These are phyloP conservation scores for Chalciporus sp. DNA, from an alignment of 1,284 basidiomycete genomes.

Conservation along the genomic window DNA sequence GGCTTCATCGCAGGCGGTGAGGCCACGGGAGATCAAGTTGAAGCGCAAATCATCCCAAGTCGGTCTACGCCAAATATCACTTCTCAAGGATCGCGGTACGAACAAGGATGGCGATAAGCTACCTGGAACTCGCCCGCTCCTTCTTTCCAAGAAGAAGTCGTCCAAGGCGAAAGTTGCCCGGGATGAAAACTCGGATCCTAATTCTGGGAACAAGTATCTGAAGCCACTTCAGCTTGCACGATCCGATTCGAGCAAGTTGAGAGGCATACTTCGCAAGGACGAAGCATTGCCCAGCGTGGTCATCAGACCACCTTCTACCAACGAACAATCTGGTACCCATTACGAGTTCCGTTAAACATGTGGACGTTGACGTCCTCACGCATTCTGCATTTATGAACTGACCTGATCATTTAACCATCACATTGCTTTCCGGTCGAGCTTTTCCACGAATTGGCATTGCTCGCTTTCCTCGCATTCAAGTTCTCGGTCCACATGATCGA, in stretches of 20 bases:
- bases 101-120: conserved; percentile 34
- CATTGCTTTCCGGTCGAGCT: conserved; percentile 6
- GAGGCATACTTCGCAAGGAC: conserved; percentile 45
- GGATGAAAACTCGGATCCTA: conserved; percentile 48
- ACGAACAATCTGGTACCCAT: conserved; percentile 10
- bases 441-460: not conserved
- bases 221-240: conserved; percentile 59
- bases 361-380: not conserved
- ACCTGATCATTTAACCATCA: not conserved
- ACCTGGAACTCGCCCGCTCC: conserved; percentile 51
- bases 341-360: conserved; percentile 15
- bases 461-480: not conserved
- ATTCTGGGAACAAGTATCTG: conserved; percentile 43
- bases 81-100: conserved; percentile 60
- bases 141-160: conserved; percentile 52
- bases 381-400: not conserved
- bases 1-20: conserved; percentile 53
- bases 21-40: conserved; percentile 50
- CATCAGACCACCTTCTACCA: conserved; percentile 45
- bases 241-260: conserved; percentile 62
- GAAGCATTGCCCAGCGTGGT: conserved; percentile 49
- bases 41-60: conserved; percentile 41
- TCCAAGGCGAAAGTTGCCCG: conserved; percentile 37
- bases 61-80: conserved; percentile 59
- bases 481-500: not conserved